Evolutionary conservation across 225 moss, liverwort and hornwort species (phyloP).

Genomic region (Sphagnum tenellum): DNA sequence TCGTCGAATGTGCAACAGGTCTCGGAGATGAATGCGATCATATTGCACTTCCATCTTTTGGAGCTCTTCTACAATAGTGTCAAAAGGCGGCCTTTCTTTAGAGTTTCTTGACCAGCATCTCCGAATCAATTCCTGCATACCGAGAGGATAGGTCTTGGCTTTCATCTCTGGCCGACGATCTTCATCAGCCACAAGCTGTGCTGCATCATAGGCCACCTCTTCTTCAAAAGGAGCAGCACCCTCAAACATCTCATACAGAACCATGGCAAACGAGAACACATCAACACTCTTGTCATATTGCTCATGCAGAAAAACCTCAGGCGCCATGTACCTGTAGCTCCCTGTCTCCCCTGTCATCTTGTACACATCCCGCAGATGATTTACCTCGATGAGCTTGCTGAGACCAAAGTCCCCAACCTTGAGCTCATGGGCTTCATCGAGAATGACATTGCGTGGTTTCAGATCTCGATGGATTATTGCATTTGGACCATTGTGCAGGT

Average conservation of each 20-base stretch:
- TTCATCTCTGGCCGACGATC: slow-evolving; percentile 28
- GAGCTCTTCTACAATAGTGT: slow-evolving; percentile 17
- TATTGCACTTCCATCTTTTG: slow-evolving; percentile 24
- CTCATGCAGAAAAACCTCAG: slow-evolving; percentile 76
- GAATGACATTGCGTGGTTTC: slow-evolving; percentile 73
- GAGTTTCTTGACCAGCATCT: slow-evolving; percentile 20
- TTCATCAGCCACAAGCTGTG: slow-evolving; percentile 32
- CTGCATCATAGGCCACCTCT: slow-evolving; percentile 72
- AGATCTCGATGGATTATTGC: slow-evolving; percentile 81
- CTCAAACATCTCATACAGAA: slow-evolving; percentile 82
- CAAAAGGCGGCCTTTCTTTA: slow-evolving; percentile 17
- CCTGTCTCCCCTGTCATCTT: slow-evolving; percentile 94
- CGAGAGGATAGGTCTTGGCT: slow-evolving; percentile 25
- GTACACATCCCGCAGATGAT: slow-evolving; percentile 62
- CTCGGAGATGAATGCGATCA: slow-evolving; percentile 36
- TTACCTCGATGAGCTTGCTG: slow-evolving; percentile 67
- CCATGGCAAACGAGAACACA: slow-evolving; percentile 72
- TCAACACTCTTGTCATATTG: slow-evolving; percentile 75
- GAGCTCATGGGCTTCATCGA: slow-evolving; percentile 57
- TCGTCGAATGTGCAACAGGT: slow-evolving; percentile 28
- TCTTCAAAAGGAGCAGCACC: slow-evolving; percentile 52
- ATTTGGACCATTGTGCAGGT: slow-evolving; percentile 63
- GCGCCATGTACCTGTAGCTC: slow-evolving; percentile 96
- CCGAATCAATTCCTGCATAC: slow-evolving; percentile 35
- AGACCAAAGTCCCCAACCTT: slow-evolving; percentile 86